Base-by-base conservation (phyloP, 257 asterid genomes). In the Euphrasia confusa region DNA sequence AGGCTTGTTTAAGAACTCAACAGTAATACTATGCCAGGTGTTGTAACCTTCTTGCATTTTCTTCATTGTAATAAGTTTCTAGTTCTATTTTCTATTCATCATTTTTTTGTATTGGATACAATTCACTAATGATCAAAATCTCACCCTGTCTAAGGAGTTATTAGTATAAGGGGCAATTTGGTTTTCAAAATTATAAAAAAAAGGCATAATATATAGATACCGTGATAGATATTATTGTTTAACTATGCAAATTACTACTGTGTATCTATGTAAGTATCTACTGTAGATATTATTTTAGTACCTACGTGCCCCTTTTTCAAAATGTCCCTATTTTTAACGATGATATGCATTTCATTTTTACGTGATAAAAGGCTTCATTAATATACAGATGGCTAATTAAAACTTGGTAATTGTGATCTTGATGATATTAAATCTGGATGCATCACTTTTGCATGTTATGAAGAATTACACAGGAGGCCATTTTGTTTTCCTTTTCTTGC, bases 1-100 rank as follows among this genome's bases (percentile, higher is more conserved):
- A 67, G 80, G 79, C 86, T 67, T 85, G 60, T 89, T 89, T 81
- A 89, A 87, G 84, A 89, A 81, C 77, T 88, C 99, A 67, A 77
- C 92, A 18, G 32, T 80, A 50, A 67, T 76, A 10, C 74, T 89
- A 55, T 89, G 96, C 80, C 99, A 93, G 99, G 97, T 93, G 65
- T 62, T 72, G 7, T 70, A 44, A 53, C 61, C 67, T 60, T 63
- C 48, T 61, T 39, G 14, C 61, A 42, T 32, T 59, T 49, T 54
- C 30, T 28, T 42, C 47, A 35, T 65, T 13, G n/a, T 30, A 47
- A 50, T 67, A 40, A 67, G 33, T 27, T 39, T 47, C 65, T 54
- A 28, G n/a, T 70, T 65, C 50, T 58, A 24, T 50, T 33, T n/a
- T 39, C 32, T 64, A 35, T 57, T 61, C 45, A 32, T 33, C 11